Percentiles rank a stretch among this genome's conserved stretches.
These are phyloP conservation scores for Paxillus rubicundulus DNA, from an alignment of 768 basidiomycete species.

Conservation along the genomic window DNA sequence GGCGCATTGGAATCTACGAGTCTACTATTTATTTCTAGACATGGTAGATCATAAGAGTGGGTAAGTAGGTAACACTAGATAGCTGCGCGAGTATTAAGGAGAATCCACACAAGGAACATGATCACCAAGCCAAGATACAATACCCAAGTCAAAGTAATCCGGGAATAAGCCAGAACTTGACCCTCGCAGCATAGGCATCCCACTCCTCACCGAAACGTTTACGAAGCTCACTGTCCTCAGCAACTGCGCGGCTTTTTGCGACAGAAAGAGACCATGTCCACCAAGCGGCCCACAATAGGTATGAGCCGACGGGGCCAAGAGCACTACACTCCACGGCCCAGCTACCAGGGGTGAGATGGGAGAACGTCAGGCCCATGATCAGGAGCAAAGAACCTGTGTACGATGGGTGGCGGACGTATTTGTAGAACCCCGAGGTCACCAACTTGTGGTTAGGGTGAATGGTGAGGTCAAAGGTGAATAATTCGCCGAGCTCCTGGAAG, in stretches of 20 bases:
- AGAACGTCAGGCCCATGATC: slow-evolving; percentile 44
- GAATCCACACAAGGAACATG: too few species aligned
- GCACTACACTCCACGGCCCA: slow-evolving; percentile 42
- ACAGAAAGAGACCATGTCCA: slow-evolving; percentile 51
- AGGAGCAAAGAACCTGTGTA: slow-evolving; percentile 54
- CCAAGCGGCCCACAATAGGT: slow-evolving; percentile 40
- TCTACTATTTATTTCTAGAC: too few species aligned
- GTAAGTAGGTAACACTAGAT: too few species aligned
- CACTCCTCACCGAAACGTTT: slow-evolving; percentile 46
- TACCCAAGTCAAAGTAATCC: slow-evolving; percentile 37
- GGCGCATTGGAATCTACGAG: too few species aligned
- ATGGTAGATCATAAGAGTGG: too few species aligned
- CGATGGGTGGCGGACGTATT: slow-evolving; percentile 53
- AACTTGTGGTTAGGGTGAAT: slow-evolving; percentile 51
- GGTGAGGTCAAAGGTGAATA: slow-evolving; percentile 62
- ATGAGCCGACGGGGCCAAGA: slow-evolving; percentile 30
- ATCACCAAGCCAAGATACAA: neutral
- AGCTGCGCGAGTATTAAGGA: too few species aligned
- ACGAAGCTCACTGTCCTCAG: slow-evolving; percentile 50
- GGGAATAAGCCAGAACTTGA: slow-evolving; percentile 50
- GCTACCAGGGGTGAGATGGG: slow-evolving; percentile 46
- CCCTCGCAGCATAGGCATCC: slow-evolving; percentile 45
- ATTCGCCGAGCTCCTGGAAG: slow-evolving; percentile 49
- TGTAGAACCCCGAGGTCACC: slow-evolving; percentile 49
- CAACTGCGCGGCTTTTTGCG: slow-evolving; percentile 45